Evolutionary conservation across 163 green algal species (phyloP).

Genomic region (Scenedesmus sp.): DNA sequence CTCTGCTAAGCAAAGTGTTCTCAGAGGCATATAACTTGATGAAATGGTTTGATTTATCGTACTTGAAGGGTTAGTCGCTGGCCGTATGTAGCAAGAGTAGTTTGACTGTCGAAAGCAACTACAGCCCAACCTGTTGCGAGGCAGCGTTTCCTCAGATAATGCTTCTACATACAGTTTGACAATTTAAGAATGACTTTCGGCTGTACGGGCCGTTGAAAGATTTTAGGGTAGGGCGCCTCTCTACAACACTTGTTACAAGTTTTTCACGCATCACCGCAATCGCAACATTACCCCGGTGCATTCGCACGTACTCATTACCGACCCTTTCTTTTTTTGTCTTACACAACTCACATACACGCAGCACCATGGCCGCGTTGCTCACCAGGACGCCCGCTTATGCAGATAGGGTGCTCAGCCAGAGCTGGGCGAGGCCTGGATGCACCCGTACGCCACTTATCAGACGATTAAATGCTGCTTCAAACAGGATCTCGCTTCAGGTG

Average conservation of each 20-base stretch:
- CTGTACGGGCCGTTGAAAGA: neutral
- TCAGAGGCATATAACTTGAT: too few species aligned
- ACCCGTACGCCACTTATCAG: neutral
- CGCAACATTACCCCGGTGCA: neutral
- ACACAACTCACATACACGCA: neutral
- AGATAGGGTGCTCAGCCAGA: neutral
- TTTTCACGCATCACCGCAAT: neutral
- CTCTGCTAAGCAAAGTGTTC: too few species aligned
- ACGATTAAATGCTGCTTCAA: neutral
- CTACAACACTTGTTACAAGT: neutral
- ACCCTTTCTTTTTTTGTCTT: neutral
- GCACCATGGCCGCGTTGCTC: neutral
- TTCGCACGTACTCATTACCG: too few species aligned
- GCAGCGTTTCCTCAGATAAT: neutral
- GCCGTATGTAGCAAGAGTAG: too few species aligned
- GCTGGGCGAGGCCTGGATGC: neutral
- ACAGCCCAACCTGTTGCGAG: neutral
- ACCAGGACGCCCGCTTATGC: constrained; percentile 1
- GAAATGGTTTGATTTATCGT: too few species aligned
- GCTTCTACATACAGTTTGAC: neutral
- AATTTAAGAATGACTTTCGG: neutral
- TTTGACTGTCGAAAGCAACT: neutral
- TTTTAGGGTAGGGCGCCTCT: neutral
- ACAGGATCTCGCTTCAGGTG: neutral
- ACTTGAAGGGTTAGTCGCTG: too few species aligned